Base-by-base conservation (phyloP, 2,329 filamentous ascomycete species). In the Fusarium nanum region DNA sequence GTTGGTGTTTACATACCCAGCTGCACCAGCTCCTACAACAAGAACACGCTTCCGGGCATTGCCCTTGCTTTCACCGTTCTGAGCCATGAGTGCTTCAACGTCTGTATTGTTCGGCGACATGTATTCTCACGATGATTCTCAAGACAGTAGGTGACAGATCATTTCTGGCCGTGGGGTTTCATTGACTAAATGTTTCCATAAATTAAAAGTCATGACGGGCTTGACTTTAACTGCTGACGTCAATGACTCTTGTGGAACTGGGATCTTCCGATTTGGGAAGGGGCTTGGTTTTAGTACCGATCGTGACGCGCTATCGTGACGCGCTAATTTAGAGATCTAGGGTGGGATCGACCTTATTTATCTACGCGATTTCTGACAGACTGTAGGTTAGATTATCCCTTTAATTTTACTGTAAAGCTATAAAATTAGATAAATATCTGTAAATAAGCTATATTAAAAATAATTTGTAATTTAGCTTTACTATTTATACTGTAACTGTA, bases 181-280 rank as follows among this genome's bases (percentile, higher is more conserved):
- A 30, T 11, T 40, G 58, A 30, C 22, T 47, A 23, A 55, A 52
- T 52, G 27, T 20, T 46, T 9, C 23, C 3, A 28, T 46, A 11
- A 5, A 47, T 9, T 13, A 14, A 2, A 60, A 69, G 65, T 66
- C 60, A 69, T 69, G 67, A 69, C 67, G 67, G 60, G 52, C 65
- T 66, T 64, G 67, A 69, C 65, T 69, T 61, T n/a, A 40, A 40
- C 16, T 48, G 30, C 52, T 65, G 67, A 69, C 67, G 67, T 69
- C 67, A 69, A 65, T 66, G 67, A 69, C 66, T 68, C 50, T n/a
- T 30, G 30, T 55, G 23, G 60, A 44, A 52, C 16, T 57, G 18
- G 14, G 4, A 32, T 66, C 2, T 34, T 16, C 53, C 60, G 41
- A 66, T 65, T 30, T 44, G 28, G 59, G 58, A 60, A 57, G 53